Percentiles rank a stretch among this genome's conserved stretches.
Conservation (phyloP, 208 protist species). For the Paratrypanosoma confusum region DNA sequence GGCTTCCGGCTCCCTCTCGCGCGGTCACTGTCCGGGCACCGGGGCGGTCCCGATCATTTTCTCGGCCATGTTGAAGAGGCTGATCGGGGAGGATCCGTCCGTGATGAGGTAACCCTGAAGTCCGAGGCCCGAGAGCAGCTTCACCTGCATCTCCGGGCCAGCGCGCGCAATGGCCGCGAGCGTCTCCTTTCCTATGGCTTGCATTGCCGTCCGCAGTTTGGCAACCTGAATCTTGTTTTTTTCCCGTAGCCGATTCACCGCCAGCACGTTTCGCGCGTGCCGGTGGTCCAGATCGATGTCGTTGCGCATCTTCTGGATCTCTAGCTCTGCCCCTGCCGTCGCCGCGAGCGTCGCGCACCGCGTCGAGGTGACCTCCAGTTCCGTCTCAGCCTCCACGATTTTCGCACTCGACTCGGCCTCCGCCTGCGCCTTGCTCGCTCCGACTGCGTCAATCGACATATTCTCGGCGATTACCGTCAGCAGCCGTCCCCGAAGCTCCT, state of each 20-base stretch:
- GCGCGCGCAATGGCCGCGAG: slow-evolving; percentile 76
- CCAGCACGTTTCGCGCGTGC: slow-evolving; percentile 54
- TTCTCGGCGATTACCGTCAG: slow-evolving; percentile 55
- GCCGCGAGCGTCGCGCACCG: slow-evolving; percentile 37
- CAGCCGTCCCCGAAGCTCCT: slow-evolving; percentile 50
- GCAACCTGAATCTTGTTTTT: slow-evolving; percentile 52
- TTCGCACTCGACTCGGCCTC: slow-evolving; percentile 58
- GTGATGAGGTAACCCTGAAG: slow-evolving; percentile 80
- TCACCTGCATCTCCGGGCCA: slow-evolving; percentile 78
- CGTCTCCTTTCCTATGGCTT: slow-evolving; percentile 77
- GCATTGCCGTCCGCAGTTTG: slow-evolving; percentile 74
- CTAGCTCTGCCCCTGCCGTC: slow-evolving; percentile 42
- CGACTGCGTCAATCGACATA: slow-evolving; percentile 52
- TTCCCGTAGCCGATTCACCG: slow-evolving; percentile 38
- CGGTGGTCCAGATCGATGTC: slow-evolving; percentile 63
- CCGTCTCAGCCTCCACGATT: slow-evolving; percentile 38
- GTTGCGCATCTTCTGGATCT: slow-evolving; percentile 31
- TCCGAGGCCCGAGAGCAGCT: slow-evolving; percentile 59
- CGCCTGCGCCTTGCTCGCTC: slow-evolving; percentile 61
- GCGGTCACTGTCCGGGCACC: too few species aligned
- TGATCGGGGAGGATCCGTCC: slow-evolving; percentile 67
- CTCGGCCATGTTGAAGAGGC: slow-evolving; percentile 83
- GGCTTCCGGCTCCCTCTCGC: background rate
- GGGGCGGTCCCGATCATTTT: slow-evolving; percentile 38
- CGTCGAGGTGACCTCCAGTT: slow-evolving; percentile 32